Percentiles rank a stretch among this genome's conserved stretches.
Evolutionary conservation across 306 rosid genomes (phyloP).

Genomic region (Comarum palustre): DNA sequence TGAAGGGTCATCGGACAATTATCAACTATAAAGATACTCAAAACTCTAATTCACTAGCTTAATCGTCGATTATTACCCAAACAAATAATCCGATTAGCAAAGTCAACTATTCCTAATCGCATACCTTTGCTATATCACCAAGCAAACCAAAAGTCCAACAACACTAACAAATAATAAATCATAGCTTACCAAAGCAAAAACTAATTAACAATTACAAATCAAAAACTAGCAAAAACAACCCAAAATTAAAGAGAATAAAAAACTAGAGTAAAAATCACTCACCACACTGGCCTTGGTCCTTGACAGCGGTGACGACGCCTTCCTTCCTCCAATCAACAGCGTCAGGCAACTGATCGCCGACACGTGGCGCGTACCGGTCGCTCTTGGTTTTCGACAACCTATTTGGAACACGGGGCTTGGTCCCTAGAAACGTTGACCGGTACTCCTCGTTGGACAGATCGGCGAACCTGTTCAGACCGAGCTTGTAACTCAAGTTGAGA

Average conservation of each 20-base stretch:
- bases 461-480: constrained; percentile 72
- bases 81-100: neutral
- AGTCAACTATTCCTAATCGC: constrained; percentile 7
- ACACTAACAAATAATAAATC: neutral
- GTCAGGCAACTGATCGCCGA: constrained; percentile 50
- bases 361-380: no score
- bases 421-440: constrained; percentile 45
- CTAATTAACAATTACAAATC: neutral
- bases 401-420: no score
- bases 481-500: constrained; percentile 29
- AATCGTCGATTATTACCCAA: neutral
- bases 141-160: constrained; percentile 4
- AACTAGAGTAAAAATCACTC: constrained; percentile 26
- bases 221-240: neutral
- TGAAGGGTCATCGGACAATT: neutral
- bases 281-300: constrained; percentile 98
- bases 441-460: constrained; percentile 80
- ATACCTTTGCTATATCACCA: constrained; percentile 2
- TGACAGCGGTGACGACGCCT: constrained; percentile 67
- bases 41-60: neutral
- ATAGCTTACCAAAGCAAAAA: neutral
- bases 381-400: no score
- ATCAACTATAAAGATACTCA: neutral
- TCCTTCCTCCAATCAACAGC: constrained; percentile 72
- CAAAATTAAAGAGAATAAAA: no score